Base-by-base conservation (phyloP, 2,329 filamentous ascomycete genomes). In the Xylariaceae sp. region DNA sequence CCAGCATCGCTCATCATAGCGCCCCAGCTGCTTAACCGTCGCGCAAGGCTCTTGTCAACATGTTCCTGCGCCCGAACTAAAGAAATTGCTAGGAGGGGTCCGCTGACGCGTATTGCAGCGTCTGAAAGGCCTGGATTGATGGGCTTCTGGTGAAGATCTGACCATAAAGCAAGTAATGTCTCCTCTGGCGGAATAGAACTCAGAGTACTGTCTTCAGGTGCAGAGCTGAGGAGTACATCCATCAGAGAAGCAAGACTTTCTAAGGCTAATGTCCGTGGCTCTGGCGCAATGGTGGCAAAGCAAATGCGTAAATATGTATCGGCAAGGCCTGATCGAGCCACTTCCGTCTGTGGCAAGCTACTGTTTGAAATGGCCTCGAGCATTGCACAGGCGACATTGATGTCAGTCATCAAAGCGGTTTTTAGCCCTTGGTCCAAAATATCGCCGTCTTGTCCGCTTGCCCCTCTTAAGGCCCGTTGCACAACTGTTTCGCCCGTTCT, bases 71-170 rank as follows among this genome's bases (percentile, higher is more conserved):
- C 46, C 2, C 59, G 60, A 7, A 64, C 51, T 4, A 71, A 59
- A 8, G 67, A 61, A 17, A 77, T 66, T 0, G 76, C 75, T 31
- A 79, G 64, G 11, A 84, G 69, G 3, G 75, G 73, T 0, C 82
- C 82, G 62, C 79, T 81, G 28, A 73, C 69, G 48, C 79, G 74
- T 56, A 84, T 71, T 17, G 82, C 70, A 3, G 81, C 79, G 51
- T 84, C 79, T 4, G 76, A 76, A 7, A 85, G 73, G 16, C 75
- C 73, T 4, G 82, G 80, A 61, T 77, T 83, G 62, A 81, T 70
- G 2, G 74, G 64, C 17, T 74, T 74, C 2, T 65, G 59, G 2
- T 73, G 67, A 8, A 80, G 64, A 8, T 70, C 69, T 1, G 62
- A 61, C 80, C 81, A 83, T 11, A 83, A 65, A 9, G 66, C 56